Base-by-base conservation (phyloP, 208 protist genomes). In the Trypanosomatidae sp. region DNA sequence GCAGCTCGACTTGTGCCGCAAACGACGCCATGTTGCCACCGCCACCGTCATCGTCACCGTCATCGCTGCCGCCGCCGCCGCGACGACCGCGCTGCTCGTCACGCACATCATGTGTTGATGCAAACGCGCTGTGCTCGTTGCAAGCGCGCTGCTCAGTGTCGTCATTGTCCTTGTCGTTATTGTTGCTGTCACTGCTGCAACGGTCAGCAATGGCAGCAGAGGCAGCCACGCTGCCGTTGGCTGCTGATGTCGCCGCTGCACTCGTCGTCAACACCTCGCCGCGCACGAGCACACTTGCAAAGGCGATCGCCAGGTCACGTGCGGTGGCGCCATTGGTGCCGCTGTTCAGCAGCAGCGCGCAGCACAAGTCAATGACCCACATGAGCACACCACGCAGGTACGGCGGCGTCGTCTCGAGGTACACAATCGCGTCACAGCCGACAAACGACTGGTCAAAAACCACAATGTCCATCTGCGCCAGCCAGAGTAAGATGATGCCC, bases 311-410 rank as follows among this genome's bases (percentile, higher is more conserved):
- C 4, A 92, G 56, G 15, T 54, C 61, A 16, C 83, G 58, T 25
- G 62, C 61, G 8, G 69, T 86, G n/a, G 59, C 56, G 16, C 70
- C 83, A 54, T 88, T 92, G 32, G 56, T 48, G 4, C 41, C 53
- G 16, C 53, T 59, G 53, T 92, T 83, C 19, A 60, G 43, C 26
- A 92, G 53, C 18, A 92, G 51, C 4, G 64, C 77, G 42, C 64
- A 75, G 56, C 69, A 84, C 26, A 88, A 49, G 43, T 88, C 83
- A 5, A 85, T 24, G 20, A 84, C 57, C 68, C 67, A 92, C 33
- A 83, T 22, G 26, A 92, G 35, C 4, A 92, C 56, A 5, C 82
- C 82, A 1, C 63, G 71, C 33, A 71, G 50, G 47, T 82, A 53
- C 0, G 76, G 73, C 21, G 68, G 69, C 61, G 82, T 66, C n/a